These are phyloP conservation scores for Lanzia echinophila DNA, from an alignment of 2,329 filamentous ascomycete genomes.

Conservation along the genomic window DNA sequence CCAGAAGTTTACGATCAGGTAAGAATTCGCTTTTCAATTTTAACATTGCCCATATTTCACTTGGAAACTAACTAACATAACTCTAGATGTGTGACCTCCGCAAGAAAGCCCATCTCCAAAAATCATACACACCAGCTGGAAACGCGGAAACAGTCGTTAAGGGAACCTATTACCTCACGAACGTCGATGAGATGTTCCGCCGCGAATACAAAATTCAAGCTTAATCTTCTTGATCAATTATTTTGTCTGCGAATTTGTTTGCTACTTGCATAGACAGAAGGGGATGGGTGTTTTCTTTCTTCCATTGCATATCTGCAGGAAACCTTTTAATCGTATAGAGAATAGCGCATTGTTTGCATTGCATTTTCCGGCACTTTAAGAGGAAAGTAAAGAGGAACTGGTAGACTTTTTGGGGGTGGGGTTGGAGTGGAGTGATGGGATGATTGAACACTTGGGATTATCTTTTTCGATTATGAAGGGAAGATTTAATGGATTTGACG, in stretches of 20 bases:
- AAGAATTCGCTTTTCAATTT: constrained; percentile 32
- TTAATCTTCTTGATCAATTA: constrained; percentile 32
- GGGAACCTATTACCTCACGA: constrained; percentile 72
- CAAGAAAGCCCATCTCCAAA: constrained; percentile 77
- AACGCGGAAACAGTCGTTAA: constrained; percentile 57
- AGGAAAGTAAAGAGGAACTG: no score
- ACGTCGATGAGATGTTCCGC: constrained; percentile 82
- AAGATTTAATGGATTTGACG: no score
- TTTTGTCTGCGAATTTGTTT: background rate
- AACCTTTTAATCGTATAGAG: background rate
- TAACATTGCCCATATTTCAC: constrained; percentile 1
- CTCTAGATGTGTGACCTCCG: constrained; percentile 68
- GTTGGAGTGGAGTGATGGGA: background rate
- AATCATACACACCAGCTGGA: constrained; percentile 66
- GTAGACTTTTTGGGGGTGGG: no score
- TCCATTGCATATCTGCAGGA: constrained; percentile 1
- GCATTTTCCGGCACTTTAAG: background rate
- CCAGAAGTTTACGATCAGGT: constrained; percentile 70
- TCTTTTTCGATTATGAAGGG: no score
- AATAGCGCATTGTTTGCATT: background rate
- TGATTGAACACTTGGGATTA: no score
- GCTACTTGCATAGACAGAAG: background rate
- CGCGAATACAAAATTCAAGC: constrained; percentile 70
- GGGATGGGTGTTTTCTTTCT: background rate
- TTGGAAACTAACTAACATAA: constrained; percentile 25